Evolutionary conservation across 208 protist species (phyloP), one percentile per base, ranked within the genome.

Genomic region (Acanthamoeba comandoni): DNA sequence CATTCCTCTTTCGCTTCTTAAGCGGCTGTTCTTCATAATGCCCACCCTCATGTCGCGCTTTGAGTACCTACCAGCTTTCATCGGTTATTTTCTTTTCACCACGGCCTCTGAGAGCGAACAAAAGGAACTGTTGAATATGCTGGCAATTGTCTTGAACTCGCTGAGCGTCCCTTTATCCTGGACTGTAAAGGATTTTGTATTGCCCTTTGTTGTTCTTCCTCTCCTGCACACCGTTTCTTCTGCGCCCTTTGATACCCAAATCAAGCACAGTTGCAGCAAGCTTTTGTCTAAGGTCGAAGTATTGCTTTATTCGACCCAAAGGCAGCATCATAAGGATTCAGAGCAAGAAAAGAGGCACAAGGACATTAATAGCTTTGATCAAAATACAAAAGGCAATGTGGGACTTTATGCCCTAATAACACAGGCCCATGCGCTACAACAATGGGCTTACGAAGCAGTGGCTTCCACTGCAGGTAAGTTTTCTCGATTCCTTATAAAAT

Each of bases 191-290:
- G 70, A 80, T 52, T 80, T 80, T 80, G 70, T 80, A 52, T 52
- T 80, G 43, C 70, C 70, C 43, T 80, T 80, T 31, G 7, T 80
- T 0, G 43, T 80, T 9, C 57, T 80, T 19, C 70, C 70, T 12
- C 70, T 80, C n/a, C 70, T 80, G 13, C 70, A 80, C 43, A 80
- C 49, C 31, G 70, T 80, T 7, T 53, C 70, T 12, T 80, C 70
- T 43, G 51, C 70, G 15, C 70, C 70, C 2, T 55, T 80, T 24
- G 70, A 80, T 52, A n/a, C 70, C 19, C 70, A 80, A 19, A 29
- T 43, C 39, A n/a, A 22, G 12, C 19, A 60, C 17, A 43, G 31
- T 52, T 80, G 49, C 70, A 49, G 12, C 70, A 80, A 80, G 70
- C 70, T 80, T 9, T 52, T 80, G n/a, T 39, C 13, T 12, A 17